Base-by-base conservation (phyloP, 2,329 filamentous ascomycete genomes). In the Alternaria angustiovoidea region DNA sequence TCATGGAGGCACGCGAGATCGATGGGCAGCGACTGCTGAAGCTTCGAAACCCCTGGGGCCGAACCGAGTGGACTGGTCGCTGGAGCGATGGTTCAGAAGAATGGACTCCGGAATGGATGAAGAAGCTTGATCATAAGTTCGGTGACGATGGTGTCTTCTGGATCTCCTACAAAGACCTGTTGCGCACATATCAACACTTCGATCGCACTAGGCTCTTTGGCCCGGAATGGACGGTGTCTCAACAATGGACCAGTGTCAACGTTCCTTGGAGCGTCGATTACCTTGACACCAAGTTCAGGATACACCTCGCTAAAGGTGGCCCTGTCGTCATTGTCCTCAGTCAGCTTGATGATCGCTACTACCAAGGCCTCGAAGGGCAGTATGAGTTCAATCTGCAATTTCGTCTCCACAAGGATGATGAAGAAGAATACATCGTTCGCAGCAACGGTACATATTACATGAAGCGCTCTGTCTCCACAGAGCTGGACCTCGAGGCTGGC, bases 51-150 rank as follows among this genome's bases (percentile, higher is more conserved):
- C 92, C 92, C 0, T 95, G 91, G 92, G 92, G 92, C 1, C 88
- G 88, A 64, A 87, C 86, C 32, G 92, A 93, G 77, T 95, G 92
- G 91, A 90, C 87, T 30, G 92, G 92, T 1, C 83, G 91, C 2
- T 95, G 92, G 91, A 89, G 87, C 38, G 92, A 95, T 71, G 92
- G 92, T 0, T 92, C 90, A 7, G 91, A 92, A 69, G 89, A 94
- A 76, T 96, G 92, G 92, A 94, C 91, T 1, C 83, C 91, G 0
- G 89, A 93, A 66, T 92, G 90, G 86, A 88, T 94, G 78, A 80
- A 88, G 61, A 88, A 89, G 68, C 83, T 95, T 1, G 83, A 85
- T 46, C 91, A 94, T 73, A 87, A 86, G 42, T 94, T 94, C 67
- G 91, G 91, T 39, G 89, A 92, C 66, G 91, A 94, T 67, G 91